phyloP scores from a whole-genome alignment of 2,329 filamentous ascomycete genomes.

The Xylariaceae sp. region DNA sequence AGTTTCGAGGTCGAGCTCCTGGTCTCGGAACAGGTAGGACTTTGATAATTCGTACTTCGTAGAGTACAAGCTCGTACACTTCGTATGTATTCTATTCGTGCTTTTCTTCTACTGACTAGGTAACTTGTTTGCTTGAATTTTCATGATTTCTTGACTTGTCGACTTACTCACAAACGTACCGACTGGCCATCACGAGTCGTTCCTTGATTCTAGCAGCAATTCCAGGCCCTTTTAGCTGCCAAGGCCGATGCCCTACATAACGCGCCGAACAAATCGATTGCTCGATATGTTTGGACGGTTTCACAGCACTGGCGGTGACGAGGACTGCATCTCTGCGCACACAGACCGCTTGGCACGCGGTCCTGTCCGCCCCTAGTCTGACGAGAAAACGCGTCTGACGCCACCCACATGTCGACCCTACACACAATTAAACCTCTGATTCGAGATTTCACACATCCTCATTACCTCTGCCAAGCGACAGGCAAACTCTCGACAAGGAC shows the following conservation, averaged over 20 bases:
- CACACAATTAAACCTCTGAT: slow-evolving; percentile 5
- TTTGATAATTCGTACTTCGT: no score
- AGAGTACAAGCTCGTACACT: no score
- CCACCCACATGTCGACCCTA: not conserved
- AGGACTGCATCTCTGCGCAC: slow-evolving; percentile 13
- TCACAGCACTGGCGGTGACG: slow-evolving; percentile 21
- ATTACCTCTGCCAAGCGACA: not conserved
- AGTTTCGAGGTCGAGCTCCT: no score
- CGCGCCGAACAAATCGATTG: slow-evolving; percentile 15
- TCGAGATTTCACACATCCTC: slow-evolving; percentile 6
- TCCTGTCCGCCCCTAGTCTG: slow-evolving; percentile 8
- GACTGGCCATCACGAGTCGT: not conserved
- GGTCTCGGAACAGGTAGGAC: no score
- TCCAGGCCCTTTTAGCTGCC: slow-evolving; percentile 15
- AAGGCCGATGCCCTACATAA: slow-evolving; percentile 20
- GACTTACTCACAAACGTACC: not conserved
- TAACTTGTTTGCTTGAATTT: not conserved
- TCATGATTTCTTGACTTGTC: not conserved
- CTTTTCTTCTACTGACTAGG: no score
- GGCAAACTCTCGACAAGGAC: slow-evolving; percentile 2
- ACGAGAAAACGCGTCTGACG: slow-evolving; percentile 6
- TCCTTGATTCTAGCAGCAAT: slow-evolving; percentile 3
- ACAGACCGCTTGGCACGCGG: slow-evolving; percentile 16
- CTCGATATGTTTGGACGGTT: slow-evolving; percentile 9
- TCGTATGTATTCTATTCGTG: no score